Base-by-base conservation (phyloP, 495 filamentous ascomycete genomes). In the Schizothecium vesticola region DNA sequence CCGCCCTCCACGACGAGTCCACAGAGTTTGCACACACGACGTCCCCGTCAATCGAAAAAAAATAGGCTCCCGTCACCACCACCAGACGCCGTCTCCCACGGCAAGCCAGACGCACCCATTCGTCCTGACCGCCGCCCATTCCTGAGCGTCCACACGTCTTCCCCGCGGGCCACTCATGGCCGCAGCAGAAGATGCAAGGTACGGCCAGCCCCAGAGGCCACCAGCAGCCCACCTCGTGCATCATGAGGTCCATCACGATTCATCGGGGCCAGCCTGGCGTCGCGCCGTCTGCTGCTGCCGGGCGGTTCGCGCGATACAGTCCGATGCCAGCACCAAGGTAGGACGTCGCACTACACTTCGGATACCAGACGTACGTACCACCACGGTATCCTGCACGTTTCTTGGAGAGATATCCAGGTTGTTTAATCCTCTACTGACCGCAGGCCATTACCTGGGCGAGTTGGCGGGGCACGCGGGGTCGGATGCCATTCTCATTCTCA, bases 81-180 rank as follows among this genome's bases (percentile, higher is more conserved):
- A n/a, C 56, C 63, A 60, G 51, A 71, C 73, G 73, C 70, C 57
- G 36, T 70, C 70, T 74, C 67, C 68, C 68, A 72, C 70, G 67
- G 69, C 70, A 73, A 69, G 64, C 59, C 67, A 67, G 68, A 59
- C 70, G 71, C 76, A 70, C 72, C 74, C 70, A 78, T 78, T 78
- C 76, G 76, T n/a, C 16, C 76, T 74, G 73, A 59, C 67, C 19
- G 22, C 9, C 51, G 56, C 70, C 72, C 65, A 43, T 69, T 75
- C 76, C 19, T 51, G 43, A 51, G 71, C 76, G 76, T 70, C 67
- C 62, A 23, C 23, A 33, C 59, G 26, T 55, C 60, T 61, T 56
- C 59, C 26, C 24, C 29, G 55, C 61, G 36, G 64, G 57, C 76
- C 74, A 75, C 74, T 76, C 61, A 67, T 61, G 62, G 57, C 65